Evolutionary conservation across 2,329 filamentous ascomycete genomes (phyloP).

Genomic region (Epichloe hybrida): DNA sequence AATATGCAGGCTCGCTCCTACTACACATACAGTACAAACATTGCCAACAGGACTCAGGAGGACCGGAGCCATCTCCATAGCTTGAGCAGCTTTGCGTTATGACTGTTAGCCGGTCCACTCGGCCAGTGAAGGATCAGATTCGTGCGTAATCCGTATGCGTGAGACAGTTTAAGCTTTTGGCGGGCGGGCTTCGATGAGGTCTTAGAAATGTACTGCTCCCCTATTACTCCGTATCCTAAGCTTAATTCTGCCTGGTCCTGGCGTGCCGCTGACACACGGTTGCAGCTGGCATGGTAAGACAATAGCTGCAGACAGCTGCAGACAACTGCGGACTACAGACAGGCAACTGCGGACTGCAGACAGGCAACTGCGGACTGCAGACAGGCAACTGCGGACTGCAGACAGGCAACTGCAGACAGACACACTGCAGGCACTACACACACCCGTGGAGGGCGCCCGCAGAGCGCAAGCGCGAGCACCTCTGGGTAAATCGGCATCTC

Average conservation of each 20-base stretch:
- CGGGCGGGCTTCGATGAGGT: not conserved
- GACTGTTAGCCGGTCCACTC: no score
- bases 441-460: not conserved
- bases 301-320: no score
- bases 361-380: not conserved
- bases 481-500: conserved; percentile 7
- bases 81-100: no score
- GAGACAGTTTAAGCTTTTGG: not conserved
- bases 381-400: no score
- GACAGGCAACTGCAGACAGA: not conserved
- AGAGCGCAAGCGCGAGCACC: not conserved
- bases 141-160: not conserved
- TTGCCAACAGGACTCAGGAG: no score
- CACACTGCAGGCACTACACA: not conserved
- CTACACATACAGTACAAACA: no score
- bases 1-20: no score
- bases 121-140: not conserved
- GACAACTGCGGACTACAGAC: no score
- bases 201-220: not conserved
- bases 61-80: no score
- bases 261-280: no score
- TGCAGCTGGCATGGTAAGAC: no score
- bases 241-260: conserved; percentile 6
- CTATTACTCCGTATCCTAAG: conserved; percentile 6
- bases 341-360: not conserved